Conservation (phyloP, 1,139 yeast species). For the Protomyces pachydermus region DNA sequence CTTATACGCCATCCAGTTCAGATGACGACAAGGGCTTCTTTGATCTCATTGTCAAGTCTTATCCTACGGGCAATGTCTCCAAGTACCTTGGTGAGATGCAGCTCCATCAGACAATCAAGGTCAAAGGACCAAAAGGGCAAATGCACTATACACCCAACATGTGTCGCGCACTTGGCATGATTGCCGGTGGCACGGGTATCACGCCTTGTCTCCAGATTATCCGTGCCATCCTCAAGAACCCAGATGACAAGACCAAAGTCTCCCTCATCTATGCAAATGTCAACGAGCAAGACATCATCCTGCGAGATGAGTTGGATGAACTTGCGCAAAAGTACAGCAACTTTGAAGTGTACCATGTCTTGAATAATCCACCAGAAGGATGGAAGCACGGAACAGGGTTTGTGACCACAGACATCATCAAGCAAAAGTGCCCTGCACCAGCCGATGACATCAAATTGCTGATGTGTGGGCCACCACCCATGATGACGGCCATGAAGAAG, state of each 20-base stretch:
- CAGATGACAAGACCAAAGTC: slow-evolving; percentile 71
- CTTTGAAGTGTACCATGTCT: slow-evolving; percentile 66
- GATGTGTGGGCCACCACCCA: slow-evolving; percentile 87
- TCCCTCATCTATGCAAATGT: slow-evolving; percentile 73
- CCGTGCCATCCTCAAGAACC: slow-evolving; percentile 69
- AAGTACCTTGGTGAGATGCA: slow-evolving; percentile 63
- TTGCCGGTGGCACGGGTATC: slow-evolving; percentile 91
- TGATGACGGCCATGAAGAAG: slow-evolving; percentile 75
- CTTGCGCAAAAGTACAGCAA: slow-evolving; percentile 57
- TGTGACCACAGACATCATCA: slow-evolving; percentile 71
- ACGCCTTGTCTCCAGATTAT: slow-evolving; percentile 92
- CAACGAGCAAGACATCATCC: slow-evolving; percentile 68
- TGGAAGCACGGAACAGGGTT: slow-evolving; percentile 85
- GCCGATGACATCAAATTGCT: slow-evolving; percentile 64
- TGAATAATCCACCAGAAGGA: slow-evolving; percentile 65
- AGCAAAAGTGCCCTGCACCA: slow-evolving; percentile 61
- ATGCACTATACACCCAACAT: slow-evolving; percentile 81
- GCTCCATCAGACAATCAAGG: slow-evolving; percentile 64
- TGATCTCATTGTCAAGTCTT: slow-evolving; percentile 82
- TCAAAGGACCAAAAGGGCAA: slow-evolving; percentile 92
- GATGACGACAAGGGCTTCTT: slow-evolving; percentile 79
- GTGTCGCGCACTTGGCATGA: slow-evolving; percentile 71
- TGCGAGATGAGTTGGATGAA: slow-evolving; percentile 72
- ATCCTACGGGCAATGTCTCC: slow-evolving; percentile 85
- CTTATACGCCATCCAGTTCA: slow-evolving; percentile 89